These are phyloP conservation scores for Penicillium atrosanguineum DNA, from an alignment of 495 filamentous ascomycete species.

Conservation along the genomic window DNA sequence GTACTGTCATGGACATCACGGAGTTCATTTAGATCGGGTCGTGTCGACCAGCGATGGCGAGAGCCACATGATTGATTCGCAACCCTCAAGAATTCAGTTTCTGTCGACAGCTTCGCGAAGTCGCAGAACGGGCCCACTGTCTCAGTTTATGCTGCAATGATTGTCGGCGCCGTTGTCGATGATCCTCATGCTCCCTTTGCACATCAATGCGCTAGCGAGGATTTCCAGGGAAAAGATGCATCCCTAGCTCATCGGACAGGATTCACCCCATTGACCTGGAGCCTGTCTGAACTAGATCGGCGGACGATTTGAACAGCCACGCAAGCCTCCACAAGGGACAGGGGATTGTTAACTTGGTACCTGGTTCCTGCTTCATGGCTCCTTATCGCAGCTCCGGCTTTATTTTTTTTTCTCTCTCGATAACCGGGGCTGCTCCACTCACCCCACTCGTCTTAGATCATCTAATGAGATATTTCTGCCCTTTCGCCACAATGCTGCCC, in stretches of 20 bases:
- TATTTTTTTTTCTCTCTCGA: constrained; percentile 1
- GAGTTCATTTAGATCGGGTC: constrained; percentile 3
- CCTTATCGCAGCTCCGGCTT: background rate
- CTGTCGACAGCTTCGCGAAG: background rate
- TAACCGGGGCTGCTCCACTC: constrained; percentile 9
- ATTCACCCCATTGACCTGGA: background rate
- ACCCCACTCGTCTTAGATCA: constrained; percentile 14
- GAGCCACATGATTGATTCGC: background rate
- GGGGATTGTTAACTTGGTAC: background rate
- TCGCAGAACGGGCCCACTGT: background rate
- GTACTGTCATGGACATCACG: background rate
- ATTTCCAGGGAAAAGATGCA: constrained; percentile 7
- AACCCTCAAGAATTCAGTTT: too few species aligned
- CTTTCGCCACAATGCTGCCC: constrained; percentile 20
- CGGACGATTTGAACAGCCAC: constrained; percentile 3
- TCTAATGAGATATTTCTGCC: constrained; percentile 12
- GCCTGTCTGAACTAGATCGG: background rate
- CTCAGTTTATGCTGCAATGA: background rate
- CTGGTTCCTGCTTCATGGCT: background rate
- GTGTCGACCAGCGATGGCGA: constrained; percentile 9
- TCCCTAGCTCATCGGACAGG: constrained; percentile 5
- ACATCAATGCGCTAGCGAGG: background rate
- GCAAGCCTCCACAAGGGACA: constrained; percentile 14
- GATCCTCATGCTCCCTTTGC: background rate
- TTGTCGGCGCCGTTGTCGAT: background rate